Percentiles rank a stretch among this genome's conserved stretches.
These are phyloP conservation scores for Mycena albidolilacea DNA, from an alignment of 768 basidiomycete species.

Conservation along the genomic window DNA sequence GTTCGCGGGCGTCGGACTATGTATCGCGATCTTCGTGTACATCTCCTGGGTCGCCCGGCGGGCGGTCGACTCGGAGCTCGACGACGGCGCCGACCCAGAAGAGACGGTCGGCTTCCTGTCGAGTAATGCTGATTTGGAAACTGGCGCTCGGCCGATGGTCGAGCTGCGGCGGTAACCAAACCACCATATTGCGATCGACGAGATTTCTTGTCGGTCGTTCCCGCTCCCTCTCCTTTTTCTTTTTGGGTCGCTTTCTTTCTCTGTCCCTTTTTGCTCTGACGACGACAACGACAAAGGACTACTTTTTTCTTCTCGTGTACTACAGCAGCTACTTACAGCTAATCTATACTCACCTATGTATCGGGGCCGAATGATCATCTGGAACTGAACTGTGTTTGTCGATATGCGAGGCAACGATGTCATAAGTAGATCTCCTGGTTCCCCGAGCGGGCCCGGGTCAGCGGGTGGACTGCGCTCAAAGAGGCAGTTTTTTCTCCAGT, in stretches of 20 bases:
- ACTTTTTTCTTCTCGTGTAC: slow-evolving; percentile 10
- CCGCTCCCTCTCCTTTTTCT: background rate
- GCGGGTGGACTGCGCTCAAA: too few species aligned
- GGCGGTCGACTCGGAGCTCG: slow-evolving; percentile 67
- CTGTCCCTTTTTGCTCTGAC: background rate
- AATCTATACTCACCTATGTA: slow-evolving; percentile 37
- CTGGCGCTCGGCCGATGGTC: slow-evolving; percentile 27
- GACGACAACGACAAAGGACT: slow-evolving; percentile 3
- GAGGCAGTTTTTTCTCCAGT: too few species aligned
- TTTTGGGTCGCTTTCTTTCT: background rate
- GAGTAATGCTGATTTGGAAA: slow-evolving; percentile 1
- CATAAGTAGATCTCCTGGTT: too few species aligned
- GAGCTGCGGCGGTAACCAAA: slow-evolving; percentile 17
- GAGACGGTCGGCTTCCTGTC: slow-evolving; percentile 36
- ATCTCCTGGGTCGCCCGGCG: slow-evolving; percentile 85
- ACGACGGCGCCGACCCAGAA: slow-evolving; percentile 45
- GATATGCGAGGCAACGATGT: too few species aligned
- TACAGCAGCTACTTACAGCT: slow-evolving; percentile 5
- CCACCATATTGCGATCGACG: background rate
- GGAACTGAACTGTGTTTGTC: background rate
- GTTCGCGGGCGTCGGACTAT: slow-evolving; percentile 77
- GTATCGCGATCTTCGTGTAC: slow-evolving; percentile 83
- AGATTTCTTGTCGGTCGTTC: background rate
- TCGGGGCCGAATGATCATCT: background rate
- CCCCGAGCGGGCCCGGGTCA: too few species aligned